phyloP scores from a whole-genome alignment of 805 yeast species.

The Millerago galiae region DNA sequence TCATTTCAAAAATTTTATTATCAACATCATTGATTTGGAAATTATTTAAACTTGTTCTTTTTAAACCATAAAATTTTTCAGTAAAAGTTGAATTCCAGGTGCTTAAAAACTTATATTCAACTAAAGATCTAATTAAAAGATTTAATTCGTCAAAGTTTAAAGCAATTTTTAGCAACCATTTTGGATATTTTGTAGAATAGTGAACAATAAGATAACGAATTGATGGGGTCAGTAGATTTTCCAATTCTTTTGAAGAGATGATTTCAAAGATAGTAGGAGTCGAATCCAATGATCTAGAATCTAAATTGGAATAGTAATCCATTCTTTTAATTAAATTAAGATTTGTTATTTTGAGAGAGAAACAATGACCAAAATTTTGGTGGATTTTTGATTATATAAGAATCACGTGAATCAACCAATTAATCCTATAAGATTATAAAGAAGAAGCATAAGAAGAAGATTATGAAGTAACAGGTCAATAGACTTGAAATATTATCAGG shows the following conservation, averaged over 20 bases:
- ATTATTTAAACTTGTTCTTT: conserved; percentile 37
- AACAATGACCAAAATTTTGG: neutral
- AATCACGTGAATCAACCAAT: neutral
- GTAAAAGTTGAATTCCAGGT: conserved; percentile 83
- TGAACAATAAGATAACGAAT: conserved; percentile 72
- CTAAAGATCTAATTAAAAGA: conserved; percentile 46
- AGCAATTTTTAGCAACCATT: conserved; percentile 51
- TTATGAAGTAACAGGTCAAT: too few relatives aligned
- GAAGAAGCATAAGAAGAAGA: too few relatives aligned
- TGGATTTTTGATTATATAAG: too few relatives aligned
- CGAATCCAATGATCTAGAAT: conserved; percentile 68
- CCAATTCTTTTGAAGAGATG: conserved; percentile 74
- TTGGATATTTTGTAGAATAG: conserved; percentile 74
- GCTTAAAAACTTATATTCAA: conserved; percentile 67
- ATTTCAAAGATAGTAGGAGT: conserved; percentile 88
- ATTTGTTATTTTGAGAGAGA: neutral
- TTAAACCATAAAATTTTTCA: conserved; percentile 87
- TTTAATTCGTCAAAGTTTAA: conserved; percentile 76
- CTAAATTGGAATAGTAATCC: conserved; percentile 78
- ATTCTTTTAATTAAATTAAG: conserved; percentile 25
- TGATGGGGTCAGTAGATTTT: conserved; percentile 73
- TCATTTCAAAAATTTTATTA: conserved; percentile 26
- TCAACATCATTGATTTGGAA: conserved; percentile 27
- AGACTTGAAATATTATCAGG: too few relatives aligned
- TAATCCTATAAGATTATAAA: too few relatives aligned